Percentiles rank a stretch among this genome's conserved stretches.
Evolutionary conservation across 352 stramenopile genomes (phyloP).

Genomic region (Pythium diclinum): DNA sequence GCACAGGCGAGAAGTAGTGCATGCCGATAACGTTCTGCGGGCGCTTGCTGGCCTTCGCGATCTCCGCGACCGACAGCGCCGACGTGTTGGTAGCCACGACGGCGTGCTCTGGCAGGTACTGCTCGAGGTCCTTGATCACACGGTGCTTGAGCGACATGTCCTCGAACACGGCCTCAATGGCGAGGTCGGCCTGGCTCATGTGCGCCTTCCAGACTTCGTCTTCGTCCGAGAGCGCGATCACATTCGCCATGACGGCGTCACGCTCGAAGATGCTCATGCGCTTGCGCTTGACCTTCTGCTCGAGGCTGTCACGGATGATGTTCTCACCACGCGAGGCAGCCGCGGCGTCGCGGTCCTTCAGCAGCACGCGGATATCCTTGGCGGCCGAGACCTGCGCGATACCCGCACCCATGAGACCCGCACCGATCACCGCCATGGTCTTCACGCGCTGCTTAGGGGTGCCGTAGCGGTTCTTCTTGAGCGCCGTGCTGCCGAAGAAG

Average conservation of each 20-base stretch:
- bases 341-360: conserved; percentile 94
- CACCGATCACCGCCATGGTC: conserved; percentile 96
- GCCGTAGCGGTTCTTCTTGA: conserved; percentile 97
- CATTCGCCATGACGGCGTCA: conserved; percentile 88
- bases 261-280: conserved; percentile 91
- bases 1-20: conserved; percentile 99
- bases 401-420: conserved; percentile 97
- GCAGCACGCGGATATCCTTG: conserved; percentile 93
- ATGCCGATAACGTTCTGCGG: conserved; percentile 95
- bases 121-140: conserved; percentile 93
- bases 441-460: conserved; percentile 85
- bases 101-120: conserved; percentile 90
- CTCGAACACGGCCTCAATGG: conserved; percentile 99
- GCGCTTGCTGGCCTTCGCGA: conserved; percentile 83
- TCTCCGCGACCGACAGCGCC: conserved; percentile 94
- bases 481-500: conserved; percentile 96
- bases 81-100: conserved; percentile 99
- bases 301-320: conserved; percentile 94
- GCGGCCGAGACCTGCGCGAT: conserved; percentile 96
- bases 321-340: conserved; percentile 81
- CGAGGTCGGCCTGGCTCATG: conserved; percentile 92
- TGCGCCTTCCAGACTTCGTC: conserved; percentile 90
- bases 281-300: conserved; percentile 94
- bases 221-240: conserved; percentile 93
- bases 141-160: conserved; percentile 96